Conservation (phyloP, 192 early-diverging fungal genomes). For the Podila minutissima region DNA sequence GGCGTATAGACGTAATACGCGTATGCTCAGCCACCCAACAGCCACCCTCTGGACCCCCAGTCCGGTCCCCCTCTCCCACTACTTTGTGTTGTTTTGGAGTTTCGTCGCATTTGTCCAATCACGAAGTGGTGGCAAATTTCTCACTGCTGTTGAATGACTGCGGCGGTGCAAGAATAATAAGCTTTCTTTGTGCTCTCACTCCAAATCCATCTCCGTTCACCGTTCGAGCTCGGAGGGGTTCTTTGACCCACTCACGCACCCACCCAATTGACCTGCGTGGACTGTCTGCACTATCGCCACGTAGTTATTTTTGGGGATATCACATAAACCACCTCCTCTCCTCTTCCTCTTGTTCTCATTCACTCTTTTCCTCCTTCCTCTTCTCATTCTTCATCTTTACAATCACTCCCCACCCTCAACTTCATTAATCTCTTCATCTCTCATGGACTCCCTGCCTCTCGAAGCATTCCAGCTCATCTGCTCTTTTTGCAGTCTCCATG, state of each 20-base stretch:
- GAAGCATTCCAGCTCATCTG: constrained; percentile 42
- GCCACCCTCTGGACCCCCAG: too few relatives aligned
- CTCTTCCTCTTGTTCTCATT: not conserved
- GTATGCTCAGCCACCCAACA: too few relatives aligned
- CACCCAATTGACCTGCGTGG: not conserved
- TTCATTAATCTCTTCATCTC: not conserved
- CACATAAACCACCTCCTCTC: not conserved
- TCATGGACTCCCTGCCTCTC: constrained; percentile 21
- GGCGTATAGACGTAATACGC: too few relatives aligned
- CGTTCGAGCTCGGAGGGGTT: too few relatives aligned
- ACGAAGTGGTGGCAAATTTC: too few relatives aligned
- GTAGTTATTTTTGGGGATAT: not conserved
- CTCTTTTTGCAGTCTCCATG: constrained; percentile 27
- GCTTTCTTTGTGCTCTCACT: not conserved
- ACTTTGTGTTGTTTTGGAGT: too few relatives aligned
- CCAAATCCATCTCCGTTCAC: too few relatives aligned
- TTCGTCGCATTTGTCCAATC: too few relatives aligned
- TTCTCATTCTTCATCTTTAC: not conserved
- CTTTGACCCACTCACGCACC: not conserved
- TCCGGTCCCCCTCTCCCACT: too few relatives aligned
- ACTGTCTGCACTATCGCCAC: not conserved
- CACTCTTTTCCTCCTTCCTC: not conserved
- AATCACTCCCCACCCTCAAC: not conserved
- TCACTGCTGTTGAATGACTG: not conserved
- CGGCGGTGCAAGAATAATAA: not conserved